These are phyloP conservation scores for Phaffomyces thermotolerans DNA, from an alignment of 805 yeast genomes.

Conservation along the genomic window DNA sequence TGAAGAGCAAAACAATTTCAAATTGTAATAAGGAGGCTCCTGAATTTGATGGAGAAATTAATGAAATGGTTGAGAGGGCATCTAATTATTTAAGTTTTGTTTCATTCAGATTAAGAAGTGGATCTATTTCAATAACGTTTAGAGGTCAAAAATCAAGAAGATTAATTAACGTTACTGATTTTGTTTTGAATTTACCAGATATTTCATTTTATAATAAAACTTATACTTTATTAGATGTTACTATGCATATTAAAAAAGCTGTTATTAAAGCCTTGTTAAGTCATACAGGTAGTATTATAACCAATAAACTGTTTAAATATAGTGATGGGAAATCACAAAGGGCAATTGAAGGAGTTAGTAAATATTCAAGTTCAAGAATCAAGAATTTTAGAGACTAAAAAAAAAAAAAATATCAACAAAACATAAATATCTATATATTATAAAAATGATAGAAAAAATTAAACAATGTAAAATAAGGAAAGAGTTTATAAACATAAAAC, in stretches of 20 bases:
- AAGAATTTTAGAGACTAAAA: constrained; percentile 13
- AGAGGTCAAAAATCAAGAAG: constrained; percentile 65
- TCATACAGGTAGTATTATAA: constrained; percentile 70
- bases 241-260: constrained; percentile 53
- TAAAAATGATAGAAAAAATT: background rate
- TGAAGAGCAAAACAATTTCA: background rate
- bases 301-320: constrained; percentile 56
- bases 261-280: constrained; percentile 48
- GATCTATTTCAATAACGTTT: constrained; percentile 61
- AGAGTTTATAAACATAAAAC: too few relatives aligned
- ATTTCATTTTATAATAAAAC: constrained; percentile 52
- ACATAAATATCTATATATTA: background rate
- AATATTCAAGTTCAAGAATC: constrained; percentile 19
- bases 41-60: constrained; percentile 29
- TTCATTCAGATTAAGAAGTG: constrained; percentile 42
- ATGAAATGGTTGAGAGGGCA: constrained; percentile 71
- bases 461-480: background rate
- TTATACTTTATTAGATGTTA: constrained; percentile 67
- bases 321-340: constrained; percentile 17
- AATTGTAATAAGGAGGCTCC: background rate
- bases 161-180: constrained; percentile 70
- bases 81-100: constrained; percentile 64
- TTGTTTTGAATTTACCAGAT: constrained; percentile 58
- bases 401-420: background rate
- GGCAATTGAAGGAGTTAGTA: constrained; percentile 17